A percentile compares a stretch with the other conserved stretches of the same genome.
These are phyloP conservation scores for Eustoma russellianum DNA, from an alignment of 257 asterid genomes.

Conservation along the genomic window DNA sequence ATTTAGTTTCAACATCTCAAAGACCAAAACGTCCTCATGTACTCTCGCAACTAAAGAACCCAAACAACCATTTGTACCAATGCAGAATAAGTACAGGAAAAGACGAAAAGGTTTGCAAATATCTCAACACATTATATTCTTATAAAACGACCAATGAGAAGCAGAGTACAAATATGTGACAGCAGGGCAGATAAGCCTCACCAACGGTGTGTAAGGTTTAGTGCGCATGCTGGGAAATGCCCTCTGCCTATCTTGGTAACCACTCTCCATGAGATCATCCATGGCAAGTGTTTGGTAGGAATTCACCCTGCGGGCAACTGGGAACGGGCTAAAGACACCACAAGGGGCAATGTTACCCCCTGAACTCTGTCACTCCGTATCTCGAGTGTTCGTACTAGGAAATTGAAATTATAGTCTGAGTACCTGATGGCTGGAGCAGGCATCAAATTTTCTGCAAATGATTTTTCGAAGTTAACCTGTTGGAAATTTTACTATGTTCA, in stretches of 20 bases:
- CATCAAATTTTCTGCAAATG: not conserved
- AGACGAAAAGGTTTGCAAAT: not conserved
- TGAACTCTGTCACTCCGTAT: slow-evolving; percentile 61
- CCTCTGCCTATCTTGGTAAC: slow-evolving; percentile 74
- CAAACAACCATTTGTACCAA: not conserved
- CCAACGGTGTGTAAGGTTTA: slow-evolving; percentile 81
- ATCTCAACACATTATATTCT: not conserved
- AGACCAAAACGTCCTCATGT: too few species aligned
- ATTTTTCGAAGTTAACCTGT: not conserved
- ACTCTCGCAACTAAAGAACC: not conserved
- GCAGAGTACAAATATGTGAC: not conserved
- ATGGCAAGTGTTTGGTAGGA: slow-evolving; percentile 72
- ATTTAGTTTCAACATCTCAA: not conserved
- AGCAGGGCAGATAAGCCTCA: slow-evolving; percentile 17
- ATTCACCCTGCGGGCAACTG: slow-evolving; percentile 67
- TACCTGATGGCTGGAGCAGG: not conserved
- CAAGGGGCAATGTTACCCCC: slow-evolving; percentile 89
- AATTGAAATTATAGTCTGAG: slow-evolving; percentile 1
- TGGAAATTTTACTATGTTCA: not conserved
- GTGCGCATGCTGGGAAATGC: slow-evolving; percentile 83
- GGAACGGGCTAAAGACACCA: slow-evolving; percentile 52
- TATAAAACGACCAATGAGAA: not conserved
- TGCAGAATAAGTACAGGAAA: not conserved
- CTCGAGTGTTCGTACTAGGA: slow-evolving; percentile 3
- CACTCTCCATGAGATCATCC: slow-evolving; percentile 89